Base-by-base conservation (phyloP, 148 eudicot species). In the Diospyros lotus region DNA sequence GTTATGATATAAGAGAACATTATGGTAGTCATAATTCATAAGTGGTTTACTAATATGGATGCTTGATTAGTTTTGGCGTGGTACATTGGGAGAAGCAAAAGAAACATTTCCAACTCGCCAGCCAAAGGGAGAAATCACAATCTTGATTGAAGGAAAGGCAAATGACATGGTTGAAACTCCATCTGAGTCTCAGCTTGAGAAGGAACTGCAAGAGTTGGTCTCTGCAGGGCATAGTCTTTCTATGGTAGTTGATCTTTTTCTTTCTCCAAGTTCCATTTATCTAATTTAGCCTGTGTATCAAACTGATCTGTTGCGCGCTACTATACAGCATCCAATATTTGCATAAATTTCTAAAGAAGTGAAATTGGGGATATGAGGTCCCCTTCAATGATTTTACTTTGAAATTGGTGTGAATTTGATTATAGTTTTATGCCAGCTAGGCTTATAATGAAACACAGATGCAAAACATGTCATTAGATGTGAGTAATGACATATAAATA, bases 61-160 rank as follows among this genome's bases (percentile, higher is more conserved):
- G 52, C 53, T 74, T 79, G 48, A 45, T 68, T 83, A 95, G 99
- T 95, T 95, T 80, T 95, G 99, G 99, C 90, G 94, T 62, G 97
- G 99, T 58, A 89, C 96, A 54, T 78, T 95, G 76, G 85, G 69
- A 54, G 91, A 88, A 77, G 97, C 97, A 12, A 91, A 86, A 79
- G 85, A 82, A 73, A 87, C 79, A 76, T 95, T 86, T 82, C 76
- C 84, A 46, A 58, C 78, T 63, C 91, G 88, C 75, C 84, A 83
- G 72, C 91, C 94, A 15, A 95, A 85, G 83, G 99, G 99, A 79
- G 99, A 95, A 88, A 95, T 95, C 73, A 95, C 99, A 66, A 73
- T 95, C 80, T 80, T 95, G 80, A 74, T 95, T 61, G 97, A 95
- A 83, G 99, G 99, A 68, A 88, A 80, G 75, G 70, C 76, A 43